Evolutionary conservation across 768 basidiomycete genomes (phyloP).

Genomic region (Saitozyma sp.): DNA sequence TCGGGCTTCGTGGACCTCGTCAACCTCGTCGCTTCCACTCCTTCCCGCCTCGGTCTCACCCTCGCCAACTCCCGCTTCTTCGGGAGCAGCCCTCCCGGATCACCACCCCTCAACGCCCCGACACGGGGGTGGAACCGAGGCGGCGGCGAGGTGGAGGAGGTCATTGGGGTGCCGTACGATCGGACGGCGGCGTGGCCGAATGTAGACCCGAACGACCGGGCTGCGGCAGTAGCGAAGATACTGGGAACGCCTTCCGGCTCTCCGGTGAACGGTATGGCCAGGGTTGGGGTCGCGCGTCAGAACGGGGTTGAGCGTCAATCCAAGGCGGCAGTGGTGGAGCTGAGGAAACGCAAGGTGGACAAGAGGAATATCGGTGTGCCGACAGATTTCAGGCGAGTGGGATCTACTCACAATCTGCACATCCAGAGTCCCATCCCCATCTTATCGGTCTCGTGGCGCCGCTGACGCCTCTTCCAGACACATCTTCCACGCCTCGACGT

Average conservation of each 20-base stretch:
- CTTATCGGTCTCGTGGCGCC: not conserved
- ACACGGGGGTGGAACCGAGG: not conserved
- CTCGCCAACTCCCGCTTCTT: constrained; percentile 1
- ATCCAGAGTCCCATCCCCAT: not conserved
- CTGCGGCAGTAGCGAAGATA: not conserved
- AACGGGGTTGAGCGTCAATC: no score
- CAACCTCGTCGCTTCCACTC: constrained; percentile 30
- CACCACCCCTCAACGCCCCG: no score
- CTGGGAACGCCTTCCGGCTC: no score
- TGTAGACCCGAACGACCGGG: constrained; percentile 12
- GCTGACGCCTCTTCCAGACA: constrained; percentile 30
- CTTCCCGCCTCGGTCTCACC: constrained; percentile 21
- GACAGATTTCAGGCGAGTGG: constrained; percentile 47
- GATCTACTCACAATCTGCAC: not conserved
- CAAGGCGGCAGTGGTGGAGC: no score
- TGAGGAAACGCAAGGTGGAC: constrained; percentile 42
- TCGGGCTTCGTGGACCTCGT: constrained; percentile 35
- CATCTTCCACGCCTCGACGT: constrained; percentile 47
- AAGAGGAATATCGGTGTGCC: constrained; percentile 46
- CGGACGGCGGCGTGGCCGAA: constrained; percentile 11
- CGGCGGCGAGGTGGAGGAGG: not conserved
- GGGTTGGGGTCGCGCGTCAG: no score
- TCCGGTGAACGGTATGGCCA: no score
- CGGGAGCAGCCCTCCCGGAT: not conserved
- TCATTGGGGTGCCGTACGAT: constrained; percentile 18